Evolutionary conservation across 768 basidiomycete species (phyloP).

Genomic region (Suillus ampliporus): DNA sequence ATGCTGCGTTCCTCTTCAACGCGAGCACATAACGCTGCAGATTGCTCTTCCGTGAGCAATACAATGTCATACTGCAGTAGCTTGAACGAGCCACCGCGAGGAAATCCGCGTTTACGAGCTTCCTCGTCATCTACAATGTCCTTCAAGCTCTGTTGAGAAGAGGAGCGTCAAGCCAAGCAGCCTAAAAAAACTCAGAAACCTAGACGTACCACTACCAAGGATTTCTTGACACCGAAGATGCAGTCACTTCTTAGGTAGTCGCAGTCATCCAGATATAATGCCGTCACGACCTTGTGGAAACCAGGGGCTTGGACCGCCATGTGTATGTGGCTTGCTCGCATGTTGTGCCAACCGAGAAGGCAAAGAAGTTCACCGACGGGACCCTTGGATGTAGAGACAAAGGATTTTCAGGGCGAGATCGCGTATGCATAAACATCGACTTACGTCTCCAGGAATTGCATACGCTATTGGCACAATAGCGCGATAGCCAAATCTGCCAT

Average conservation of each 20-base stretch:
- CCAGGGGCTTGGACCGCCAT: slow-evolving; percentile 73
- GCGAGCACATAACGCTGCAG: slow-evolving; percentile 33
- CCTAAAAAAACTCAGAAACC: slow-evolving; percentile 44
- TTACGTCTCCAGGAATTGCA: slow-evolving; percentile 73
- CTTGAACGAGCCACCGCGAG: slow-evolving; percentile 52
- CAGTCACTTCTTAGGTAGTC: too few species aligned
- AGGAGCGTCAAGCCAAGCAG: slow-evolving; percentile 2
- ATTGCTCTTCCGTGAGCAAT: slow-evolving; percentile 49
- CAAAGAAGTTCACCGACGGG: slow-evolving; percentile 69
- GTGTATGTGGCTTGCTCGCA: slow-evolving; percentile 83
- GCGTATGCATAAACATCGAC: slow-evolving; percentile 19
- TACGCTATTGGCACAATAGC: slow-evolving; percentile 73
- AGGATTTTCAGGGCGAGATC: slow-evolving; percentile 19
- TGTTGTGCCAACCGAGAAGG: slow-evolving; percentile 67
- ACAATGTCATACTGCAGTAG: slow-evolving; percentile 52
- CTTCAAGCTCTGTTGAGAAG: slow-evolving; percentile 51
- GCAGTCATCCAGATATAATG: too few species aligned
- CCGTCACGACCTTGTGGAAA: too few species aligned
- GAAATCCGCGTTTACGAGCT: slow-evolving; percentile 56
- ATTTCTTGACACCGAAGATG: too few species aligned
- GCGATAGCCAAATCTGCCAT: slow-evolving; percentile 73
- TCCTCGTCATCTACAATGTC: slow-evolving; percentile 58
- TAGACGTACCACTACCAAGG: too few species aligned
- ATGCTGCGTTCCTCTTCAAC: slow-evolving; percentile 17
- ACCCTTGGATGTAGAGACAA: slow-evolving; percentile 51